Evolutionary conservation across 441 rosid genomes (phyloP).

Genomic region (Erodium moschatum): DNA sequence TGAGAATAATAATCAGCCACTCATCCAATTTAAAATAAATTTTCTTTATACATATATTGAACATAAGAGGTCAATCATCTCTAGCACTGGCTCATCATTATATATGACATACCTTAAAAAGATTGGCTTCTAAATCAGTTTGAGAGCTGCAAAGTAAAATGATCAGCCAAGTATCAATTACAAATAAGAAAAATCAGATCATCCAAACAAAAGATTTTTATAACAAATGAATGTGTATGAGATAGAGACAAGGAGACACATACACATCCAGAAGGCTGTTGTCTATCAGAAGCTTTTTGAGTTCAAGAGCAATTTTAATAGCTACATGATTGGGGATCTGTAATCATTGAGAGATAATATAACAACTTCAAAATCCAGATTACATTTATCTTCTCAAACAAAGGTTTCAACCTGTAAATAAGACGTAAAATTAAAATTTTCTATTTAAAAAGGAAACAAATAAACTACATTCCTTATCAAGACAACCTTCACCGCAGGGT

Average conservation of each 20-base stretch:
- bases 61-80: background rate
- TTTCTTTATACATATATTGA: background rate
- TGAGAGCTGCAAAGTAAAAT: conserved; percentile 56
- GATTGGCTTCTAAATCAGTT: conserved; percentile 81
- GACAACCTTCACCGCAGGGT: no score
- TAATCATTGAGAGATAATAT: conserved; percentile 14
- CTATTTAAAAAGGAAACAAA: no score
- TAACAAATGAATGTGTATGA: background rate
- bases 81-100: background rate
- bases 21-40: no score
- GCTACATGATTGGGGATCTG: conserved; percentile 98
- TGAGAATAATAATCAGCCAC: no score
- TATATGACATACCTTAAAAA: conserved; percentile 57
- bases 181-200: conserved; percentile 4
- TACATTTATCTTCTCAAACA: no score
- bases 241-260: conserved; percentile 12
- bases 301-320: conserved; percentile 88
- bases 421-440: background rate
- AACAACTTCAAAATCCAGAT: conserved; percentile 3
- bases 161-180: conserved; percentile 9
- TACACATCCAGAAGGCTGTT: conserved; percentile 98
- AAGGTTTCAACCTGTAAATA: no score
- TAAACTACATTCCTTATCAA: no score
- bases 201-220: background rate
- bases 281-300: conserved; percentile 92